Evolutionary conservation across 495 filamentous ascomycete species (phyloP).

Genomic region (Diplogelasinospora grovesii): DNA sequence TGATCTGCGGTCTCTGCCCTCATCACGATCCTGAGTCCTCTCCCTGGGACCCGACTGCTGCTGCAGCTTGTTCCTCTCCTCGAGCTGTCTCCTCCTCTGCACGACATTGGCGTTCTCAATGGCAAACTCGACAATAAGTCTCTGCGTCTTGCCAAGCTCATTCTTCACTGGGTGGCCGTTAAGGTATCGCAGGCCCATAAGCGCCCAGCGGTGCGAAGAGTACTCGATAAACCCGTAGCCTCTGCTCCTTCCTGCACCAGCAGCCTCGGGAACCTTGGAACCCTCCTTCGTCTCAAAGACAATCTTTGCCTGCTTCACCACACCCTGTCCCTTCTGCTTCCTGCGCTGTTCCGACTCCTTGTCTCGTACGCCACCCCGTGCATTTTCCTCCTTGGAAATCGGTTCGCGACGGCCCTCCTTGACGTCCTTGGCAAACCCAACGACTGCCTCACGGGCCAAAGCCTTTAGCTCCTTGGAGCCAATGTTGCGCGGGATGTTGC

Average conservation of each 20-base stretch:
- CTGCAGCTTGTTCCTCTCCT: slow-evolving; percentile 56
- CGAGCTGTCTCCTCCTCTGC: slow-evolving; percentile 61
- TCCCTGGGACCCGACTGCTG: slow-evolving; percentile 10
- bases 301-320: slow-evolving; percentile 93
- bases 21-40: slow-evolving; percentile 1
- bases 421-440: slow-evolving; percentile 88
- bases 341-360: slow-evolving; percentile 66
- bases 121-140: slow-evolving; percentile 92
- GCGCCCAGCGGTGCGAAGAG: slow-evolving; percentile 81
- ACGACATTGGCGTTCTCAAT: slow-evolving; percentile 98
- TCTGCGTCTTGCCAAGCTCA: slow-evolving; percentile 41
- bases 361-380: slow-evolving; percentile 73
- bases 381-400: slow-evolving; percentile 79
- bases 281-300: slow-evolving; percentile 83
- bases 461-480: slow-evolving; percentile 86
- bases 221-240: slow-evolving; percentile 99
- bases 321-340: slow-evolving; percentile 77
- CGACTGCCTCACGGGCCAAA: slow-evolving; percentile 80
- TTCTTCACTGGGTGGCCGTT: slow-evolving; percentile 70
- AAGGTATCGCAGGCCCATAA: slow-evolving; percentile 92
- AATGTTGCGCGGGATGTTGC: slow-evolving; percentile 81
- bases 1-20: slow-evolving; percentile 5
- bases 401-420: slow-evolving; percentile 63
- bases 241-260: slow-evolving; percentile 67
- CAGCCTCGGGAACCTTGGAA: slow-evolving; percentile 63